Evolutionary conservation across 2,329 filamentous ascomycete species (phyloP).

Genomic region (Capronia americana): DNA sequence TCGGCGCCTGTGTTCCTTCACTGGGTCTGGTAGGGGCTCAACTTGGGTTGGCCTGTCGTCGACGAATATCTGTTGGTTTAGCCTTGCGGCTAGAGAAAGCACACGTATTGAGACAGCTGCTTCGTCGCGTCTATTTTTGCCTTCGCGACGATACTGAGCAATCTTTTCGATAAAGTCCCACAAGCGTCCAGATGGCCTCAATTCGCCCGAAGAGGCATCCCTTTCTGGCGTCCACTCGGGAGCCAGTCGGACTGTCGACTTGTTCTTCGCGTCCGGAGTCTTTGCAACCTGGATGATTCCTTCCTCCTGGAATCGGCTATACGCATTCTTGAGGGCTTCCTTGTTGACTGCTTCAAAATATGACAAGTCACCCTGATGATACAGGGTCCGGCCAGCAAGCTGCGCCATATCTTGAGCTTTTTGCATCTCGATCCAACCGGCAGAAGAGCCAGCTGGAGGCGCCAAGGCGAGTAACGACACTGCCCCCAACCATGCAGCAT

Average conservation of each 20-base stretch:
- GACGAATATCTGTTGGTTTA: conserved; percentile 73
- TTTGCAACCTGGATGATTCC: conserved; percentile 81
- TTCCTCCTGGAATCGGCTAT: conserved; percentile 85
- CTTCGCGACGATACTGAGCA: conserved; percentile 80
- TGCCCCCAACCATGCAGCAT: conserved; percentile 89
- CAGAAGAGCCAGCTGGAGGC: conserved; percentile 61
- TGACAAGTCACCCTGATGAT: conserved; percentile 93
- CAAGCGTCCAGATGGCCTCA: conserved; percentile 74
- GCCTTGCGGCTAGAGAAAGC: conserved; percentile 73
- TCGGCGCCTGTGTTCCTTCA: conserved; percentile 23
- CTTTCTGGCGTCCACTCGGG: conserved; percentile 76
- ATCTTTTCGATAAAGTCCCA: conserved; percentile 95
- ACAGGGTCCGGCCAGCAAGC: conserved; percentile 90
- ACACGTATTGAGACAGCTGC: conserved; percentile 86
- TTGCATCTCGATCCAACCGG: conserved; percentile 77
- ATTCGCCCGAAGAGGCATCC: conserved; percentile 63
- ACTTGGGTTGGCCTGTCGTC: conserved; percentile 45
- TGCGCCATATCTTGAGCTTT: conserved; percentile 84
- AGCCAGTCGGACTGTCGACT: conserved; percentile 66
- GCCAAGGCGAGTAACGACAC: conserved; percentile 86
- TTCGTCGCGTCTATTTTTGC: conserved; percentile 94
- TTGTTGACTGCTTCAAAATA: conserved; percentile 99
- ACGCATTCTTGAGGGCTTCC: conserved; percentile 93
- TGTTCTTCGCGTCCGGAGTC: conserved; percentile 58
- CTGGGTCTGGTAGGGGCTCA: conserved; percentile 7